Evolutionary conservation across 2,329 filamentous ascomycete genomes (phyloP), one percentile per base, ranked within the genome.

Genomic region (Aspergillus brunneoviolaceus): DNA sequence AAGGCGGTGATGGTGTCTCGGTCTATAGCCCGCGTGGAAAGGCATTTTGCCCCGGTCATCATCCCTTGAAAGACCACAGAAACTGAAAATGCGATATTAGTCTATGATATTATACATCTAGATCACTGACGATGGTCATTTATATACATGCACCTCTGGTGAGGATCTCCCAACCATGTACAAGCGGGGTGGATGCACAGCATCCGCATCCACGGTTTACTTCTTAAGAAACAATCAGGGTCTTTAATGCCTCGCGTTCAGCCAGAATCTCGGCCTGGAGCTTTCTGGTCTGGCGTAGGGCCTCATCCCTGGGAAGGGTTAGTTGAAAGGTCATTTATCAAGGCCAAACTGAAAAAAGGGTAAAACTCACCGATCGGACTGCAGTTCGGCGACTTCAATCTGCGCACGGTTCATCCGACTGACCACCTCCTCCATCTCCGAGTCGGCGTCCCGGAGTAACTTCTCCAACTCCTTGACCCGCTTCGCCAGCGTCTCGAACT

Each of bases 391-490:
- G 59, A 95, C 91, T 77, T 93, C 89, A 68, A 93, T 90, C 78
- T 95, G 91, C 10, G 90, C 90, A 67, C 82, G 81, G 76, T 91
- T 94, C 88, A 96, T 94, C 64, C 89, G 84, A 61, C 87, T 82
- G 7, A 96, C 89, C 7, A 95, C 91, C 74, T 91, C 87, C 71
- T 91, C 87, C 89, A 95, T 94, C 77, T 94, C 90, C 53, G 80
- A 80, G 69, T 95, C 91, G 16, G 91, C 89, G 65, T 91, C 85
- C 5, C 84, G 78, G 12, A 96, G 81, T 16, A 93, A 89, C 69
- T 86, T 88, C 80, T 99, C 95, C 2, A 99, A 85, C 77, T 96
- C 92, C 59, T 86, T 81, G 7, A 98, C 91, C 62, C 89, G 87
- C 61, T 86, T 85, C 73, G 92, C 90, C 35, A 99, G 85, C 60